phyloP scores from a whole-genome alignment of 192 early-diverging fungal species.

The Coemansia sp. region DNA sequence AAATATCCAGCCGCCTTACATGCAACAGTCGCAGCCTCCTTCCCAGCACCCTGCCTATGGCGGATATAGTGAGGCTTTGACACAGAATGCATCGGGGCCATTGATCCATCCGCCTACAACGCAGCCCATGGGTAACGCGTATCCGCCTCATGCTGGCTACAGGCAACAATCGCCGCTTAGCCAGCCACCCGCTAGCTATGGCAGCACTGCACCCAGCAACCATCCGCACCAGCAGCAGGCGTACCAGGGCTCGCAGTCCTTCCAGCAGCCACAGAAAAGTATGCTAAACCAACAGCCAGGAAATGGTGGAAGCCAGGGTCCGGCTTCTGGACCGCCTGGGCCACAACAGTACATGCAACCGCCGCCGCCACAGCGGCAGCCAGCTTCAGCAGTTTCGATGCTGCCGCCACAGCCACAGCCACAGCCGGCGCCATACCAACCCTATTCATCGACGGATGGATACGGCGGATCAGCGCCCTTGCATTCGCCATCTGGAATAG shows the following conservation, averaged over 20 bases:
- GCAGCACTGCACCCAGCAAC: conserved; percentile 12
- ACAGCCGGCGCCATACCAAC: conserved; percentile 9
- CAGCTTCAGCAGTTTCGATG: conserved; percentile 11
- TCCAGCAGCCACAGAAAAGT: conserved; percentile 19
- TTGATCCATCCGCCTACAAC: conserved; percentile 15
- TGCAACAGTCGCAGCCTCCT: conserved; percentile 9
- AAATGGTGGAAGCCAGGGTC: conserved; percentile 1
- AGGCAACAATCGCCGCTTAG: background rate
- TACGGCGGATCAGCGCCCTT: conserved; percentile 6
- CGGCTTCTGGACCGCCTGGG: background rate
- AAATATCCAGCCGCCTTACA: conserved; percentile 13
- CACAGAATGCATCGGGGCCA: conserved; percentile 9
- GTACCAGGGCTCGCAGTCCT: conserved; percentile 10
- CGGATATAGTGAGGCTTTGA: conserved; percentile 21
- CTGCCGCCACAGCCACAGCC: background rate
- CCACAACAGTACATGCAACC: conserved; percentile 21
- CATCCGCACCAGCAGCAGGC: conserved; percentile 15
- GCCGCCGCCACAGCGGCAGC: conserved; percentile 16
- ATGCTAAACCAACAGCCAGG: conserved; percentile 12
- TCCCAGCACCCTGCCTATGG: conserved; percentile 20
- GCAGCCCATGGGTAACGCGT: conserved; percentile 18
- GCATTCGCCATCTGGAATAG: background rate
- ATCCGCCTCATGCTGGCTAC: conserved; percentile 18
- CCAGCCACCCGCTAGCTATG: conserved; percentile 11
- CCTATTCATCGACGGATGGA: conserved; percentile 7